Evolutionary conservation across 2,329 filamentous ascomycete genomes (phyloP).

Genomic region (Penicillium sp.): DNA sequence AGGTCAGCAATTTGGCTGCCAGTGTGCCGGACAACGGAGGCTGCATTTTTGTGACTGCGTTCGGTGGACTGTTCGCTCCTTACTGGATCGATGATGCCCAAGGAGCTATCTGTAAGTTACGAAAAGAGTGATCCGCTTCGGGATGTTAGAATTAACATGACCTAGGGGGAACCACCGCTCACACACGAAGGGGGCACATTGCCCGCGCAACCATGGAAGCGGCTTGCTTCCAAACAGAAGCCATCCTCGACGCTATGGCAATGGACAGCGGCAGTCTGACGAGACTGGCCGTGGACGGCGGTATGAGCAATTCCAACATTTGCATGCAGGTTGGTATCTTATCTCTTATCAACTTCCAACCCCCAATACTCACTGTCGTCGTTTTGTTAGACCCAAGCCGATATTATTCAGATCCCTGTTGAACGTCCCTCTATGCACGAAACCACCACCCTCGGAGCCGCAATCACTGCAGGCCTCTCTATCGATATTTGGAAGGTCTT

Average conservation of each 20-base stretch:
- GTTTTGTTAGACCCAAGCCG: slow-evolving; percentile 64
- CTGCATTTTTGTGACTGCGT: slow-evolving; percentile 83
- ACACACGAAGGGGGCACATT: slow-evolving; percentile 81
- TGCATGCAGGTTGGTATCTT: slow-evolving; percentile 68
- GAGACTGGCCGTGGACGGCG: slow-evolving; percentile 79
- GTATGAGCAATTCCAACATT: slow-evolving; percentile 82
- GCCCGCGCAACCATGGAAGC: slow-evolving; percentile 86
- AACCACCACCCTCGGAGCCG: slow-evolving; percentile 83
- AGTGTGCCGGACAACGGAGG: slow-evolving; percentile 75
- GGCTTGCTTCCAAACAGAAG: slow-evolving; percentile 88
- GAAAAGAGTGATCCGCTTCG: no score
- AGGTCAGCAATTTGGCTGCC: slow-evolving; percentile 63
- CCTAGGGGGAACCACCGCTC: slow-evolving; percentile 74
- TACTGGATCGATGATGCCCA: slow-evolving; percentile 96
- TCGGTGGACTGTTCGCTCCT: slow-evolving; percentile 85
- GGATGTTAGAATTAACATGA: no score
- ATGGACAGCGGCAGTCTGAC: slow-evolving; percentile 75
- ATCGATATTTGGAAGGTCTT: slow-evolving; percentile 75
- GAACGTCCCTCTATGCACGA: slow-evolving; percentile 85
- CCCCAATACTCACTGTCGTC: background rate
- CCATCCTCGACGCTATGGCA: slow-evolving; percentile 91
- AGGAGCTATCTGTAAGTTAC: slow-evolving; percentile 72
- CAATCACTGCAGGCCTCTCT: slow-evolving; percentile 82
- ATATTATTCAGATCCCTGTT: slow-evolving; percentile 79
- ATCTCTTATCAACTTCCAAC: background rate